Conservation (phyloP, 192 early-diverging fungal genomes). For the Coemansia sp. region DNA sequence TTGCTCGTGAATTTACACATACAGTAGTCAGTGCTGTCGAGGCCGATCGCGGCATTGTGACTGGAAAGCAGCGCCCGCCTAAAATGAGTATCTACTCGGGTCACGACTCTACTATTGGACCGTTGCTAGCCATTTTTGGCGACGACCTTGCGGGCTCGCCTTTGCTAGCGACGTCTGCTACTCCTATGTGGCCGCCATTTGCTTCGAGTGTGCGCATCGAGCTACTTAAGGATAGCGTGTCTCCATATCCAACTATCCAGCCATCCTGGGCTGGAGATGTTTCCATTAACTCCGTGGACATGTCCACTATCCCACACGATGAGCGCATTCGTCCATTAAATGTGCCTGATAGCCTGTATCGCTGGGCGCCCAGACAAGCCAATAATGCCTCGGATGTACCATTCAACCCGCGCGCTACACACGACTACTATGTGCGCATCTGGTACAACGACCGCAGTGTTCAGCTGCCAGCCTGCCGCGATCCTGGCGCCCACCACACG, state of each 20-base stretch:
- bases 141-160: slow-evolving; percentile 3
- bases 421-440: slow-evolving; percentile 54
- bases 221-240: slow-evolving; percentile 38
- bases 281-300: slow-evolving; percentile 17
- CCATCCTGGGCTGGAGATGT: slow-evolving; percentile 42
- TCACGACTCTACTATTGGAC: slow-evolving; percentile 49
- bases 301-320: slow-evolving; percentile 20
- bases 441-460: slow-evolving; percentile 45
- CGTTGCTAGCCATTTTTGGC: slow-evolving; percentile 38
- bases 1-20: slow-evolving; percentile 33
- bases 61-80: not conserved
- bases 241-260: slow-evolving; percentile 23
- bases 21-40: slow-evolving; percentile 28
- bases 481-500: slow-evolving; percentile 48
- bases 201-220: slow-evolving; percentile 43
- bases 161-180: not conserved
- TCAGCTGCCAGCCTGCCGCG: slow-evolving; percentile 45
- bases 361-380: slow-evolving; percentile 17
- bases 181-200: slow-evolving; percentile 36
- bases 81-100: slow-evolving; percentile 51
- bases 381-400: not conserved
- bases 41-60: slow-evolving; percentile 22
- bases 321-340: slow-evolving; percentile 29
- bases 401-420: slow-evolving; percentile 28
- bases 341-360: slow-evolving; percentile 43